Conservation (phyloP, 2,329 filamentous ascomycete genomes). For the Beauveria varroae region DNA sequence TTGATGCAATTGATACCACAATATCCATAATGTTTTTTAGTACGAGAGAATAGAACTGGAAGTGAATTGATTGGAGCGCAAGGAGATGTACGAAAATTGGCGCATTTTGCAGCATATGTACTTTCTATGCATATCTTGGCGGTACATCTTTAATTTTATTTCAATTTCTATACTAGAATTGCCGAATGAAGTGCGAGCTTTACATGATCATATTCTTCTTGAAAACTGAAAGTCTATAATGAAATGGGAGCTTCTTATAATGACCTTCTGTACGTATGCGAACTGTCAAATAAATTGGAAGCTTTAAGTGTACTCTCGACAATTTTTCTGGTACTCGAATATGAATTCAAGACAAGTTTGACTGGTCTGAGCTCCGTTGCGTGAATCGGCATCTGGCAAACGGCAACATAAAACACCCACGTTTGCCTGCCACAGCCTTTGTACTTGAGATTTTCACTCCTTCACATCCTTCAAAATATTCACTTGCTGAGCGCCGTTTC, state of each 20-base stretch:
- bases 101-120: neutral
- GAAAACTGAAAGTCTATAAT: no score
- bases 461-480: neutral
- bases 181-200: no score
- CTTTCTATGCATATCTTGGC: neutral
- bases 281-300: no score
- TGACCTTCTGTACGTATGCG: no score
- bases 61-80: neutral
- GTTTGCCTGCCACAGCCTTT: neutral
- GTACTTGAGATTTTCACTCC: neutral
- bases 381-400: neutral
- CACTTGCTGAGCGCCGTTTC: no score
- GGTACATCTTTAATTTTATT: neutral
- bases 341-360: no score
- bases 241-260: no score
- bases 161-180: neutral
- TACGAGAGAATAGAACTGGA: neutral
- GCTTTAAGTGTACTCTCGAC: no score
- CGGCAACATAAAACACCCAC: neutral
- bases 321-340: no score
- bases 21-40: neutral
- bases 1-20: conserved; percentile 8
- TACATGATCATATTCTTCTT: no score
- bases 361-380: no score
- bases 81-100: neutral